Percentiles rank a stretch among this genome's conserved stretches.
phyloP scores from a whole-genome alignment of 2,329 filamentous ascomycete genomes.

The Fusarium guadeloupense region DNA sequence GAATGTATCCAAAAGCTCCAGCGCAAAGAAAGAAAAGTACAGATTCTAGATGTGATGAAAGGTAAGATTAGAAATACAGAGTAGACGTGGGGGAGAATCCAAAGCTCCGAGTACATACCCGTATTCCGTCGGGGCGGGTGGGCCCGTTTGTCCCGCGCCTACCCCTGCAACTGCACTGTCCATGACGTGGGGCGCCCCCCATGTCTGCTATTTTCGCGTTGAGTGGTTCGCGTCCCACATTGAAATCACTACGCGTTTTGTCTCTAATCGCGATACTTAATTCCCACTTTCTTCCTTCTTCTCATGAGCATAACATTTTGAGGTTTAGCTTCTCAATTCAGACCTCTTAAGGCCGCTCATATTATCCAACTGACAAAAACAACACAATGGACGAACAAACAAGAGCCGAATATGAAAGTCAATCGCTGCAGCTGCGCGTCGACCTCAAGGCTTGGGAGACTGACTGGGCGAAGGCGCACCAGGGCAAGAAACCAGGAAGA shows the following conservation, averaged over 20 bases:
- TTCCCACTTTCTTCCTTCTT: constrained; percentile 4
- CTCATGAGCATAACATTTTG: constrained; percentile 4
- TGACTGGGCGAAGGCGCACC: constrained; percentile 68
- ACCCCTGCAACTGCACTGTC: constrained; percentile 23
- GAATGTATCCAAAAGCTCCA: neutral
- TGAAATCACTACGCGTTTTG: constrained; percentile 28
- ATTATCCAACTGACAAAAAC: neutral
- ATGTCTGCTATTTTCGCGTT: constrained; percentile 34
- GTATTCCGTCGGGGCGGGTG: neutral
- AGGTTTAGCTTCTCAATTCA: neutral
- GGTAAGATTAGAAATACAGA: constrained; percentile 9
- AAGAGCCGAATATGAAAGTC: constrained; percentile 57
- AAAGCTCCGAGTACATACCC: neutral
- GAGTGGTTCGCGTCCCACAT: constrained; percentile 37
- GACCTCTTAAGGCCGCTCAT: neutral
- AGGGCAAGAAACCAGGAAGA: constrained; percentile 73
- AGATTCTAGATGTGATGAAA: neutral
- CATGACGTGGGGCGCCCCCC: constrained; percentile 28
- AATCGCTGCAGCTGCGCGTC: constrained; percentile 66
- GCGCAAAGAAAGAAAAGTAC: neutral
- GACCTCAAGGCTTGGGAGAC: constrained; percentile 81
- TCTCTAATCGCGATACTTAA: constrained; percentile 28
- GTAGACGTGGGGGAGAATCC: constrained; percentile 3
- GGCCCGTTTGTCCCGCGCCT: constrained; percentile 11
- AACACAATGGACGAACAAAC: constrained; percentile 60